Evolutionary conservation across 495 filamentous ascomycete species (phyloP).

Genomic region (Friedmanniomyces endolithicus): DNA sequence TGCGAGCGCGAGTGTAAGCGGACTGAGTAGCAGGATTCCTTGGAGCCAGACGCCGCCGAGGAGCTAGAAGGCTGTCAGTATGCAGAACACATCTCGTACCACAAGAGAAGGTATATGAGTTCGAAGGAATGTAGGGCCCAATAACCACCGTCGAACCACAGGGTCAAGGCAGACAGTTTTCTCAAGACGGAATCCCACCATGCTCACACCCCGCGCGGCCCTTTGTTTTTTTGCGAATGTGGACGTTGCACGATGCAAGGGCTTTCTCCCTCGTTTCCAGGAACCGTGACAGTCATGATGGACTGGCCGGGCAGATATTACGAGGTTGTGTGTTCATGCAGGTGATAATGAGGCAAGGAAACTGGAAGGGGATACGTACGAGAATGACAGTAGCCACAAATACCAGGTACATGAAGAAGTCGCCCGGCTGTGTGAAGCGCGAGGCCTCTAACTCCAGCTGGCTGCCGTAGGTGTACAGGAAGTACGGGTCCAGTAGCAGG

Average conservation of each 20-base stretch:
- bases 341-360: constrained; percentile 8
- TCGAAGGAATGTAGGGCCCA: constrained; percentile 59
- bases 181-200: constrained; percentile 80
- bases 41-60: constrained; percentile 13
- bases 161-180: constrained; percentile 62
- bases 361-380: constrained; percentile 40
- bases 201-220: constrained; percentile 62
- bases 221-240: constrained; percentile 66
- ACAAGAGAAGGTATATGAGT: neutral
- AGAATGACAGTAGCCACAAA: constrained; percentile 48
- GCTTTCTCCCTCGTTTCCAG: constrained; percentile 95
- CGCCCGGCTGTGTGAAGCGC: constrained; percentile 50
- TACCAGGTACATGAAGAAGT: constrained; percentile 54
- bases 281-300: constrained; percentile 80
- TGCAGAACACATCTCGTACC: neutral
- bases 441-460: constrained; percentile 48
- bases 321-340: constrained; percentile 47
- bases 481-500: constrained; percentile 75
- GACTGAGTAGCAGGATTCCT: constrained; percentile 35
- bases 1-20: constrained; percentile 58
- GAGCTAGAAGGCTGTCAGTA: constrained; percentile 10
- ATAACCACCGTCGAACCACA: constrained; percentile 45
- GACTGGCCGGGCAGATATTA: constrained; percentile 93
- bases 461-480: constrained; percentile 56
- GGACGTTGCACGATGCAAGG: constrained; percentile 60